Evolutionary conservation across 352 stramenopile genomes (phyloP).

Genomic region (Globisporangium radiosum): DNA sequence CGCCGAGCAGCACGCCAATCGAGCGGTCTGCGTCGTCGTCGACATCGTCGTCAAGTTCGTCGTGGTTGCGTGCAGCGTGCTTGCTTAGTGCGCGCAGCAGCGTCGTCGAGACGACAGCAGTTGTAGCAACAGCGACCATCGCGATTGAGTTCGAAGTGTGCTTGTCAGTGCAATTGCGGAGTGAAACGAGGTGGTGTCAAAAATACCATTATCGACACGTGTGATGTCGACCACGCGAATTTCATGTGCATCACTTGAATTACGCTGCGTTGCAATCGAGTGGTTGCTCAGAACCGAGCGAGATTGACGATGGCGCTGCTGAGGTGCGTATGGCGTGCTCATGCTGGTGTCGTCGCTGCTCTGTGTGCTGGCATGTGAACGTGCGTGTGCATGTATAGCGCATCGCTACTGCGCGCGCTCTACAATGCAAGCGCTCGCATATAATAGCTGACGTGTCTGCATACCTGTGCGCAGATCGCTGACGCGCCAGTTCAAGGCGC

Average conservation of each 20-base stretch:
- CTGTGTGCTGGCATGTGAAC: neutral
- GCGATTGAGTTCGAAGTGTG: neutral
- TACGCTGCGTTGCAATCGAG: conserved; percentile 6
- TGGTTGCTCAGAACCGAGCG: conserved; percentile 3
- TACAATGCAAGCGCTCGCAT: neutral
- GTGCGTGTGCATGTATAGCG: neutral
- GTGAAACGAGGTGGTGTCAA: conserved; percentile 13
- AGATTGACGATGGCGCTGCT: conserved; percentile 26
- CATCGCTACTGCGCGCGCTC: neutral
- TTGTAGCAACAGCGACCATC: neutral
- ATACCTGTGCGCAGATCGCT: conserved; percentile 29
- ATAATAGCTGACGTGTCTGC: neutral
- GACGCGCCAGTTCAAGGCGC: conserved; percentile 41
- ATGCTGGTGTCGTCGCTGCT: neutral
- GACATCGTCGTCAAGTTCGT: conserved; percentile 1
- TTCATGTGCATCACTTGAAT: neutral
- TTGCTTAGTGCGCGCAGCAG: conserved; percentile 7
- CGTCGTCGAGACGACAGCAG: conserved; percentile 2
- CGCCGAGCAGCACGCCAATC: conserved; percentile 8
- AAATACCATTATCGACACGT: neutral
- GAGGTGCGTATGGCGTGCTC: conserved; percentile 20
- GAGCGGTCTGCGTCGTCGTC: neutral
- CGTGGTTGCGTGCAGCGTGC: conserved; percentile 5
- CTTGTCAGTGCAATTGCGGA: conserved; percentile 15
- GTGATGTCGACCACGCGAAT: too few species aligned